These are phyloP conservation scores for Zarea fungicola DNA, from an alignment of 2,329 filamentous ascomycete species.

Conservation along the genomic window DNA sequence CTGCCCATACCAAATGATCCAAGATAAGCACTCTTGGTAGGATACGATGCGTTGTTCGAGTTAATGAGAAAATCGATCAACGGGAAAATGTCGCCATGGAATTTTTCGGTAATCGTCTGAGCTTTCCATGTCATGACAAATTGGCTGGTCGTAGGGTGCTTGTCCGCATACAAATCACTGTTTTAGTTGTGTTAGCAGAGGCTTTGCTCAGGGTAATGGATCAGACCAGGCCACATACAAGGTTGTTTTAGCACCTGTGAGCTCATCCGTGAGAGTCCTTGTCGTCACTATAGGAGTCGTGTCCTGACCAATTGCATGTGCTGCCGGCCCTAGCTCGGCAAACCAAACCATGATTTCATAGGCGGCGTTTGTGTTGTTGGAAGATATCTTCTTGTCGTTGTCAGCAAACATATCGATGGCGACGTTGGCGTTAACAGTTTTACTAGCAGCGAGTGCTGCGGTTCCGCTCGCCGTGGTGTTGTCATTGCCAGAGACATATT, in stretches of 20 bases:
- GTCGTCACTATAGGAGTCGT: conserved; percentile 26
- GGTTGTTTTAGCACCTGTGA: conserved; percentile 21
- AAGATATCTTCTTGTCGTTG: conserved; percentile 33
- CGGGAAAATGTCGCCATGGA: conserved; percentile 42
- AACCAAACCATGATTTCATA: conserved; percentile 57
- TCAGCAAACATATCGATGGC: conserved; percentile 57
- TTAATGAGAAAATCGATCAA: conserved; percentile 37
- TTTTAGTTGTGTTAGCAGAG: conserved; percentile 7
- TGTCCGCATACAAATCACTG: conserved; percentile 37
- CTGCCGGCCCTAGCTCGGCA: conserved; percentile 38
- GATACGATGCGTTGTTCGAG: conserved; percentile 29
- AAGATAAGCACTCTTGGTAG: conserved; percentile 39
- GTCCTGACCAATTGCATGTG: conserved; percentile 42
- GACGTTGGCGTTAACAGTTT: conserved; percentile 48
- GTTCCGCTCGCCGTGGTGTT: conserved; percentile 28
- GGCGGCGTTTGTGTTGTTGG: conserved; percentile 34
- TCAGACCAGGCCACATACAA: conserved; percentile 33
- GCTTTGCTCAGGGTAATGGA: neutral
- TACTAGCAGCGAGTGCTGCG: conserved; percentile 27
- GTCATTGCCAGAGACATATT: conserved; percentile 41
- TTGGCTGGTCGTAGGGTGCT: conserved; percentile 32
- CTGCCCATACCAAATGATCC: conserved; percentile 48
- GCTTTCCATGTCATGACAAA: conserved; percentile 48
- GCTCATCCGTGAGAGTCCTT: conserved; percentile 28
- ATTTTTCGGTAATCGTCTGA: conserved; percentile 28